phyloP scores from a whole-genome alignment of 768 basidiomycete genomes.

The Lactarius hatsudake region DNA sequence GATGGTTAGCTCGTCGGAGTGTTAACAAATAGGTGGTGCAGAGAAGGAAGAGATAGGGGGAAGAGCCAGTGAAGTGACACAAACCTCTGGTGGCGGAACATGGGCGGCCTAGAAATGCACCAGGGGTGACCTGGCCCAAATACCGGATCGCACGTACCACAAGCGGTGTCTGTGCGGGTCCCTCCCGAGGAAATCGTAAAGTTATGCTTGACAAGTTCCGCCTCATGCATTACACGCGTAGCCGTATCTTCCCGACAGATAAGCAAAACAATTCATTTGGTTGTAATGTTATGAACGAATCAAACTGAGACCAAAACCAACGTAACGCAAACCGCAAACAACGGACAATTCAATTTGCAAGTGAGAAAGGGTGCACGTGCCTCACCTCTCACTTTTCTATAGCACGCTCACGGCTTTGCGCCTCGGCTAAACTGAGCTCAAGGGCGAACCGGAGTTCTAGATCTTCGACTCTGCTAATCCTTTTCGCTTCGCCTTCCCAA shows the following conservation, averaged over 20 bases:
- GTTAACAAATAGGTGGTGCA: constrained; percentile 6
- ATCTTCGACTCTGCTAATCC: constrained; percentile 21
- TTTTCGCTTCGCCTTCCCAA: constrained; percentile 15
- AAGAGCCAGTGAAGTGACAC: constrained; percentile 3
- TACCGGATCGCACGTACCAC: constrained; percentile 9
- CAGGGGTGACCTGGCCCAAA: constrained; percentile 1
- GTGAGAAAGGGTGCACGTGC: constrained; percentile 8
- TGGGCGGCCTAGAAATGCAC: neutral
- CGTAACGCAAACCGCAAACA: neutral
- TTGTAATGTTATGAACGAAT: neutral
- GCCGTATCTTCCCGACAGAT: neutral
- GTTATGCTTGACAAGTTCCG: neutral
- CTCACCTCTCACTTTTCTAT: neutral
- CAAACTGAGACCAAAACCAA: constrained; percentile 5
- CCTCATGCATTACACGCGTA: constrained; percentile 20
- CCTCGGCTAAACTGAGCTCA: constrained; percentile 27
- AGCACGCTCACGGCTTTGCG: constrained; percentile 18
- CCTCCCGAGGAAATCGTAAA: neutral
- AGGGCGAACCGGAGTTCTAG: constrained; percentile 26
- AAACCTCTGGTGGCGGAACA: neutral
- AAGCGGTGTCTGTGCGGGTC: constrained; percentile 3
- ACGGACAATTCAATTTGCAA: neutral
- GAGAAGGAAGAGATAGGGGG: constrained; percentile 1
- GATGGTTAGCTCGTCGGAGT: constrained; percentile 14
- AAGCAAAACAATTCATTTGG: constrained; percentile 4